A percentile compares a stretch with the other conserved stretches of the same genome.
phyloP scores from a whole-genome alignment of 2,329 filamentous ascomycete species.

The Aureobasidium leucospermi region DNA sequence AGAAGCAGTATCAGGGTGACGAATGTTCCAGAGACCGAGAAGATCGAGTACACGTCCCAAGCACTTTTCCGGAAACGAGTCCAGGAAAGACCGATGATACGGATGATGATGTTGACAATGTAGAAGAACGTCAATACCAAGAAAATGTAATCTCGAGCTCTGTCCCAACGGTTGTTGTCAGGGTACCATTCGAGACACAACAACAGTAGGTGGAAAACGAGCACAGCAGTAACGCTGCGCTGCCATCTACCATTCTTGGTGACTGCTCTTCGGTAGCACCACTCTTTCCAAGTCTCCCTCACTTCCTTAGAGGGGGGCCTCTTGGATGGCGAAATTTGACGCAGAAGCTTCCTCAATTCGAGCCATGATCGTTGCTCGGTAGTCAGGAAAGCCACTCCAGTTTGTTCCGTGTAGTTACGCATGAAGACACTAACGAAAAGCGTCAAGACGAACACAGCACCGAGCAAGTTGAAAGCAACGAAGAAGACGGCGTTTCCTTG shows the following conservation, averaged over 20 bases:
- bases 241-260: conserved; percentile 95
- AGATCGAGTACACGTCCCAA: conserved; percentile 86
- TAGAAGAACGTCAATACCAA: conserved; percentile 76
- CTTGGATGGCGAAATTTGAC: conserved; percentile 92
- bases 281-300: conserved; percentile 69
- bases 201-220: conserved; percentile 75
- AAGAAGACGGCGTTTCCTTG: conserved; percentile 92
- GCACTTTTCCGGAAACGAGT: conserved; percentile 83
- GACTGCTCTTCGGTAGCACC: conserved; percentile 91
- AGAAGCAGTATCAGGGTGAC: conserved; percentile 73
- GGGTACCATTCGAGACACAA: conserved; percentile 80
- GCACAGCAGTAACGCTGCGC: conserved; percentile 65
- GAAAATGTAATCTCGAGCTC: conserved; percentile 67
- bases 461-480: conserved; percentile 89
- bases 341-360: conserved; percentile 81
- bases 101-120: conserved; percentile 71
- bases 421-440: conserved; percentile 99
- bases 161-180: conserved; percentile 64
- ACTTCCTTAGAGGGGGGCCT: conserved; percentile 73
- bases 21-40: conserved; percentile 73
- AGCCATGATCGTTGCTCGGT: conserved; percentile 96
- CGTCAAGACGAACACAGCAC: conserved; percentile 92
- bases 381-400: conserved; percentile 90
- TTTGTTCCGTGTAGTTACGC: conserved; percentile 99
- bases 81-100: conserved; percentile 86